Percentiles rank a stretch among this genome's conserved stretches.
Evolutionary conservation across 1,284 basidiomycete species (phyloP).

Genomic region (Ceratobasidium sp.): DNA sequence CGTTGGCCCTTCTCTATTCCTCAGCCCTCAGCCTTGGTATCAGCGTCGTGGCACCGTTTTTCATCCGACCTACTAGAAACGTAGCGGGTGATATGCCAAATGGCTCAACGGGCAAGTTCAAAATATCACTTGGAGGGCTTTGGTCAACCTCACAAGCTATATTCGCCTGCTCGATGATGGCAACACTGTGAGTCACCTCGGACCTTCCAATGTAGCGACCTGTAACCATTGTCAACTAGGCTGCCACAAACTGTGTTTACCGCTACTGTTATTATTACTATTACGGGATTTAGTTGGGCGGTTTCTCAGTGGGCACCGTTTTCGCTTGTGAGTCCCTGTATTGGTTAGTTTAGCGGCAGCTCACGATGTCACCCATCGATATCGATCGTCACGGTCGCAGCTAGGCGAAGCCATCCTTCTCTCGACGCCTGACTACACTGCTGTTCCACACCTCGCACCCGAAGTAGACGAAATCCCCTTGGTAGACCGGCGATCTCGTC

Average conservation of each 20-base stretch:
- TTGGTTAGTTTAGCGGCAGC: not conserved
- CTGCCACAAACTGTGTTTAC: conserved; percentile 50
- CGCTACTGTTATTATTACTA: conserved; percentile 54
- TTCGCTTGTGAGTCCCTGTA: conserved; percentile 48
- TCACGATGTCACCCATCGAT: not conserved
- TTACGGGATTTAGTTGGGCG: conserved; percentile 57
- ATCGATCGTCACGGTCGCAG: conserved; percentile 5
- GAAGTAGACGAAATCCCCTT: conserved; percentile 37
- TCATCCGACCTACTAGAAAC: conserved; percentile 47
- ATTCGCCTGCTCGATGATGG: conserved; percentile 51
- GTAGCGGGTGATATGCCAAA: conserved; percentile 14
- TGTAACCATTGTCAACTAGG: conserved; percentile 37
- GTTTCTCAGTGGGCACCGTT: conserved; percentile 55
- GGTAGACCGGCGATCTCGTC: conserved; percentile 29
- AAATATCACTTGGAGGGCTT: conserved; percentile 35
- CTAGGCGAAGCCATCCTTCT: conserved; percentile 41
- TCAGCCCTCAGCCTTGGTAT: conserved; percentile 54
- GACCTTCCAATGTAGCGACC: not conserved
- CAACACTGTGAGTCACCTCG: conserved; percentile 49
- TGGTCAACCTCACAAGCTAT: conserved; percentile 43
- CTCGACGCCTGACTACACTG: conserved; percentile 29
- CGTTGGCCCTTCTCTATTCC: conserved; percentile 57
- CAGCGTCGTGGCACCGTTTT: conserved; percentile 55
- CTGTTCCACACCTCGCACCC: conserved; percentile 12
- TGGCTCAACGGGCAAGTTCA: conserved; percentile 39